phyloP scores from a whole-genome alignment of 2,329 filamentous ascomycete genomes.

The Purpureocillium takamizusanense region DNA sequence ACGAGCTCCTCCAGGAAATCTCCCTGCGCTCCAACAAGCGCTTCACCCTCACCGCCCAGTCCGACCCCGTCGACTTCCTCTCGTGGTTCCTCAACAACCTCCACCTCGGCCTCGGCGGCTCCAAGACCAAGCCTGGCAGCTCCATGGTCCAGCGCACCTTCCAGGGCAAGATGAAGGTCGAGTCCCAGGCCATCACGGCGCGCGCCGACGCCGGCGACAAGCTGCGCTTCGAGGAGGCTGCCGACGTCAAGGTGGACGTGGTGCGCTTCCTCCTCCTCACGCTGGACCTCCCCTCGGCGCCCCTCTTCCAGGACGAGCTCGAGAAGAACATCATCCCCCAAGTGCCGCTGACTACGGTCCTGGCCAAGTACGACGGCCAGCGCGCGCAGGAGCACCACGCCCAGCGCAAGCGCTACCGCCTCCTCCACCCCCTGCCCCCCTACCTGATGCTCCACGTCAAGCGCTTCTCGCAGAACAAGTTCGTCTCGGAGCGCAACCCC shows the following conservation, averaged over 20 bases:
- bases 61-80: constrained; percentile 92
- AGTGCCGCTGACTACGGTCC: constrained; percentile 70
- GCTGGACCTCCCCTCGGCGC: constrained; percentile 82
- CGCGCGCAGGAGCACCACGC: constrained; percentile 82
- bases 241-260: constrained; percentile 65
- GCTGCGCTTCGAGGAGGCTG: constrained; percentile 86
- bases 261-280: constrained; percentile 86
- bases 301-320: constrained; percentile 90
- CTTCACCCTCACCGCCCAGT: constrained; percentile 83
- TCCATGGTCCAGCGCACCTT: constrained; percentile 89
- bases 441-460: constrained; percentile 94
- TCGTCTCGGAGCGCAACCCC: constrained; percentile 89
- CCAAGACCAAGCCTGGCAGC: constrained; percentile 72
- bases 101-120: constrained; percentile 83
- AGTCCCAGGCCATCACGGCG: constrained; percentile 88
- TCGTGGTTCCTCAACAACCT: constrained; percentile 97
- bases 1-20: constrained; percentile 93
- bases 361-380: constrained; percentile 88
- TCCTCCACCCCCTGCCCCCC: constrained; percentile 83
- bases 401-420: constrained; percentile 78
- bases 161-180: constrained; percentile 84
- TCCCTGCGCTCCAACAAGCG: constrained; percentile 83
- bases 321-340: constrained; percentile 96
- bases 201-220: constrained; percentile 82
- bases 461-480: constrained; percentile 94